Evolutionary conservation across 129 eudicot genomes (phyloP).

Genomic region (Artemisia tridentata): DNA sequence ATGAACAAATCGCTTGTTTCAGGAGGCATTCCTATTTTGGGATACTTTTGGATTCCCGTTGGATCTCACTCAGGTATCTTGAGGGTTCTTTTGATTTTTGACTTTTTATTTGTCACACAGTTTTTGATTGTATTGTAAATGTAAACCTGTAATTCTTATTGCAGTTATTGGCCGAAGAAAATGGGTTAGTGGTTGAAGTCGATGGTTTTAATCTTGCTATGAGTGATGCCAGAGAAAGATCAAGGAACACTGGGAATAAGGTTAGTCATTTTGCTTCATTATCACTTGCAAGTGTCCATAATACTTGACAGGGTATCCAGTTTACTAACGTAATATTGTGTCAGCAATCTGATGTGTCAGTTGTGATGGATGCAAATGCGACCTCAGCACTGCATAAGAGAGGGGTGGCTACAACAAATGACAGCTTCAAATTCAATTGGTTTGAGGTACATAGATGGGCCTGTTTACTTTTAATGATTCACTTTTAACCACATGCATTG

Average conservation of each 20-base stretch:
- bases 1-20: slow-evolving; percentile 29
- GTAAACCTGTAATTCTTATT: slow-evolving; percentile 6
- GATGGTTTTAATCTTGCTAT: slow-evolving; percentile 71
- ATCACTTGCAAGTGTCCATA: too few species aligned
- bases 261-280: too few species aligned
- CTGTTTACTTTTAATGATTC: slow-evolving; percentile 11
- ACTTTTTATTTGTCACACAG: neutral
- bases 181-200: slow-evolving; percentile 72
- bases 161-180: slow-evolving; percentile 98
- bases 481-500: neutral
- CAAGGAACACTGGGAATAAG: too few species aligned
- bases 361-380: slow-evolving; percentile 95
- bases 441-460: slow-evolving; percentile 46
- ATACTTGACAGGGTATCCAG: too few species aligned
- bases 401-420: slow-evolving; percentile 71
- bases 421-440: slow-evolving; percentile 75
- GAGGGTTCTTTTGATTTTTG: neutral
- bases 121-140: neutral
- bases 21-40: slow-evolving; percentile 97
- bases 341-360: slow-evolving; percentile 60
- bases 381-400: slow-evolving; percentile 73
- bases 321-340: too few species aligned
- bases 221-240: slow-evolving; percentile 94
- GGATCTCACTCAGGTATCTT: slow-evolving; percentile 88
- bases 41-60: slow-evolving; percentile 94